Base-by-base conservation (phyloP, 202 grass and related monocot genomes). In the Zizania palustris region DNA sequence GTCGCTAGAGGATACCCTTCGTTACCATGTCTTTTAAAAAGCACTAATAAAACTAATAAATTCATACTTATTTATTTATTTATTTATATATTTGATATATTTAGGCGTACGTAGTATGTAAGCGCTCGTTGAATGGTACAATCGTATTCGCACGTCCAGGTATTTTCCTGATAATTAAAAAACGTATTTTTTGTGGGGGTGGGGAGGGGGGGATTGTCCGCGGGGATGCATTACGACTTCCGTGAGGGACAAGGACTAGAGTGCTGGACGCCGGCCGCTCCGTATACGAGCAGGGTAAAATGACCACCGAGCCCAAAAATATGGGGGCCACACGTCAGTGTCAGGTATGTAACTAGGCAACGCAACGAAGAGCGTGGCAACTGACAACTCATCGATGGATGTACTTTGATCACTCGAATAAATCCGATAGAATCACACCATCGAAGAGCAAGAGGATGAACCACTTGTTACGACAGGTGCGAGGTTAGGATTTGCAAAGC, bases 401-500 rank as follows among this genome's bases (percentile, higher is more conserved):
- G 38, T 45, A 1, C 16, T 67, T 20, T 65, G 48, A 76, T 55
- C 55, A 22, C 54, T 63, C 45, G 33, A 7, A 48, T 8, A 45
- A 7, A 60, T 60, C 71, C 12, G 2, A 11, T 15, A 11, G 5
- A 49, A 44, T 59, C 18, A 35, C 55, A 41, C 12, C 43, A 63
- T 15, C 10, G 14, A 63, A 11, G 13, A 53, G 16, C 28, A 20
- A 55, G 16, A 37, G 9, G 45, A 19, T 53, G 7, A 6, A 5
- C 67, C 66, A 51, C 67, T 68, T 15, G 65, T 46, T 68, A 48
- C n/a, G n/a, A n/a, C 42, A 42, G 11, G 16, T 18, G 63, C 2
- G 28, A 28, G 28, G 28, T 28, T 28, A 28, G 28, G 28, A 28
- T 28, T 28, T 28, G 28, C 28, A 28, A 28, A 28, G 2, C 28